A percentile compares a stretch with the other conserved stretches of the same genome.
Evolutionary conservation across 768 basidiomycete genomes (phyloP).

Genomic region (Sistotremastrum suecicum): DNA sequence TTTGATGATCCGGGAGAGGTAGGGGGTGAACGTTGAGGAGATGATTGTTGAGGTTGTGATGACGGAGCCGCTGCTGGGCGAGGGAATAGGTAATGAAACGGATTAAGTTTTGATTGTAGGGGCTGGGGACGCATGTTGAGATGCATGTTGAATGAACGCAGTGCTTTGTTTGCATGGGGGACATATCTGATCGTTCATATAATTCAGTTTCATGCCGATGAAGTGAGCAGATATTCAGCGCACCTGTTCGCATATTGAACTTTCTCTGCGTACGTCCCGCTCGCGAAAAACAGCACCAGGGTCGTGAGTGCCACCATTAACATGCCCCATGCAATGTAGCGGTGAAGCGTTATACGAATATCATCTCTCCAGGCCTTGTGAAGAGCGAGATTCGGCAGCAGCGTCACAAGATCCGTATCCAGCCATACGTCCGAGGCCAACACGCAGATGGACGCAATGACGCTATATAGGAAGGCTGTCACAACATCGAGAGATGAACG

Average conservation of each 20-base stretch:
- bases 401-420: constrained; percentile 48
- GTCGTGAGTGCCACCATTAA: constrained; percentile 85
- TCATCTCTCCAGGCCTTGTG: constrained; percentile 24
- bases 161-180: constrained; percentile 83
- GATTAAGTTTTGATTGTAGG: constrained; percentile 43
- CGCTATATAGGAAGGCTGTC: constrained; percentile 62
- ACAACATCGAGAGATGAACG: background rate
- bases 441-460: constrained; percentile 54
- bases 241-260: constrained; percentile 94
- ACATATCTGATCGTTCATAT: constrained; percentile 54
- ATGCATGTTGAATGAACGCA: constrained; percentile 93
- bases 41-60: constrained; percentile 19
- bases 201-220: background rate
- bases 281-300: constrained; percentile 87
- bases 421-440: constrained; percentile 65
- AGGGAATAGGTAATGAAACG: constrained; percentile 26
- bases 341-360: constrained; percentile 37
- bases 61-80: constrained; percentile 23
- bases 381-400: constrained; percentile 45
- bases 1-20: constrained; percentile 17
- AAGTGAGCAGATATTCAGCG: constrained; percentile 17
- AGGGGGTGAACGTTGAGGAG: constrained; percentile 15
- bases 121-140: constrained; percentile 84
- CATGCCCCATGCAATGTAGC: constrained; percentile 66
- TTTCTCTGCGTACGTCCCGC: constrained; percentile 92